Evolutionary conservation across 768 basidiomycete species (phyloP), one percentile per base, ranked within the genome.

Genomic region (Lactarius tabidus): DNA sequence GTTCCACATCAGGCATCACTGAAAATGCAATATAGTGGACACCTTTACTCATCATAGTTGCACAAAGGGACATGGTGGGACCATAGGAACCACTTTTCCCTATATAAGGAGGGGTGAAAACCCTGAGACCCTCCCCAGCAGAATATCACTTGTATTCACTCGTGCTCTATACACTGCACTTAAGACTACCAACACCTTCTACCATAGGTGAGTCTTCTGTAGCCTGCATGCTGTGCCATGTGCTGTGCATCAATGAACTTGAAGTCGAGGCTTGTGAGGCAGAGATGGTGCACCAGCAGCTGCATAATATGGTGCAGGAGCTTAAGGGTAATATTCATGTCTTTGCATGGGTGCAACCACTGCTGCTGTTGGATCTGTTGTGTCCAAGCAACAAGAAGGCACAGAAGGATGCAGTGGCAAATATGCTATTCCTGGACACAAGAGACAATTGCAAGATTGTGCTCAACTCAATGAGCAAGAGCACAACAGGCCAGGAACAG

Each of bases 281-380:
- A 62, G 95, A 97, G 78, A 86, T 82, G 57, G 79, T 92, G 45
- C 79, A 95, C 38, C 75, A 93, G 69, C 90, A 87, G 75, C 76
- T 97, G 70, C 95, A 96, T 73, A 96, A 96, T 70, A 89, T 90
- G 82, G 88, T 97, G 1, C 91, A 93, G 74, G 95, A 97, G 75
- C 83, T 96, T 51, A 97, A 97, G 74, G 94, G 93, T 65, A 93
- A 93, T 66, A 93, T 92, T 67, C 85, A 95, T 17, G 95, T 97
- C 3, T 96, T 96, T 74, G 93, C 92, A 74, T 86, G 95, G n/a
- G 94, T 97, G 43, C 79, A 92, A 33, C 91, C 91, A 0, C 76
- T 88, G 18, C 75, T 92, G 12, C 76, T 84, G 0, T 85, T 85
- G 1, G 93, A 89, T 74, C 75, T 71, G 58, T 72, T 71, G n/a